Evolutionary conservation across 1,284 basidiomycete species (phyloP).

Genomic region (Malassezia restricta): DNA sequence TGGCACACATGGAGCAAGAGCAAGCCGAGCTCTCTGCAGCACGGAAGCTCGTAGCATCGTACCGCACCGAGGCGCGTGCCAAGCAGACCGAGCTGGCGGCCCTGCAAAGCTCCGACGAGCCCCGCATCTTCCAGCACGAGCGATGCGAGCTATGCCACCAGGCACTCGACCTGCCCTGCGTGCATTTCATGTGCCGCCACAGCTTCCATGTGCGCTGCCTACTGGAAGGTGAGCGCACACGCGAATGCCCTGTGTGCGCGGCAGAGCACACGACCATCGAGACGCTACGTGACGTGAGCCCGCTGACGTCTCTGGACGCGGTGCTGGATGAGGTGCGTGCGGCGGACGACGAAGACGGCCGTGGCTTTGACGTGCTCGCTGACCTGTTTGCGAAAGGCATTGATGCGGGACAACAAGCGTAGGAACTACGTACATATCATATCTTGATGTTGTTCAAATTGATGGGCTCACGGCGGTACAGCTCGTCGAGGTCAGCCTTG

Average conservation of each 20-base stretch:
- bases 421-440: neutral
- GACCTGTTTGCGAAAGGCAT: slow-evolving; percentile 24
- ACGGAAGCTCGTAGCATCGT: slow-evolving; percentile 74
- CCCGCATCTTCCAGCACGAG: slow-evolving; percentile 83
- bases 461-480: slow-evolving; percentile 28
- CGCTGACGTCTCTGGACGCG: slow-evolving; percentile 67
- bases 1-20: slow-evolving; percentile 61
- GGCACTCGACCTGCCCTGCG: slow-evolving; percentile 75
- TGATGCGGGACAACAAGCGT: neutral
- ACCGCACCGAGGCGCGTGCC: slow-evolving; percentile 67
- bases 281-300: slow-evolving; percentile 73
- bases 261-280: slow-evolving; percentile 74
- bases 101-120: slow-evolving; percentile 62
- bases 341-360: slow-evolving; percentile 16
- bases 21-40: slow-evolving; percentile 67
- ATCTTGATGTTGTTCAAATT: slow-evolving; percentile 13
- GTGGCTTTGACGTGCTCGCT: slow-evolving; percentile 24
- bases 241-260: slow-evolving; percentile 76
- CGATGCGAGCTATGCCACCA: slow-evolving; percentile 75
- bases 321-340: slow-evolving; percentile 21
- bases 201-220: slow-evolving; percentile 67
- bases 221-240: slow-evolving; percentile 36
- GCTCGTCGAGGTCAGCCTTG: slow-evolving; percentile 24
- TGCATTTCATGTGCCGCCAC: slow-evolving; percentile 98
- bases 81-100: slow-evolving; percentile 71